phyloP scores from a whole-genome alignment of 768 basidiomycete genomes.

The Trametes villosa region DNA sequence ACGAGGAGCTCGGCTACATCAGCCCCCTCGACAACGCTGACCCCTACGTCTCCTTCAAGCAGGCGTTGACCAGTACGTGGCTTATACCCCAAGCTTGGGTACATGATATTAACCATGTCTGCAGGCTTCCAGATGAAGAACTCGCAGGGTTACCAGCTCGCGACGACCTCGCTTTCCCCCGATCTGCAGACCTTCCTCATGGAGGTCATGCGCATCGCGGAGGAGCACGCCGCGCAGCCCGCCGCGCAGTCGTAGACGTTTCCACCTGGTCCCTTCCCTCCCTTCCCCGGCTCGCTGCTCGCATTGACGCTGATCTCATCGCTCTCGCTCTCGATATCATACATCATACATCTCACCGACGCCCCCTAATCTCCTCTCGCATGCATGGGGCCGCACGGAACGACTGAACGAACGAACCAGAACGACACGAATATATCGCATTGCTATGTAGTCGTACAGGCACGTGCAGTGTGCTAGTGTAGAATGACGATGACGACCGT shows the following conservation, averaged over 20 bases:
- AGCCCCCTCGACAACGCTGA: constrained; percentile 82
- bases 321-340: constrained; percentile 18
- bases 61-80: constrained; percentile 70
- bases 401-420: constrained; percentile 10
- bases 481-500: constrained; percentile 1
- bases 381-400: constrained; percentile 10
- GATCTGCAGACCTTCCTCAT: constrained; percentile 83
- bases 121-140: constrained; percentile 81
- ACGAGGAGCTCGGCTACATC: constrained; percentile 85
- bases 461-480: neutral
- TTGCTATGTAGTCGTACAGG: neutral
- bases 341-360: constrained; percentile 13
- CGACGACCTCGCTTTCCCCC: constrained; percentile 69
- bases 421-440: neutral
- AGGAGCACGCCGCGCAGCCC: constrained; percentile 37
- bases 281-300: neutral
- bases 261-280: too few relatives aligned
- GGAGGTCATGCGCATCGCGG: constrained; percentile 82
- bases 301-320: constrained; percentile 11
- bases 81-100: too few relatives aligned
- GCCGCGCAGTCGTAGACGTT: constrained; percentile 8
- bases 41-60: constrained; percentile 78
- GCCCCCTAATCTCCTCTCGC: constrained; percentile 3
- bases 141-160: constrained; percentile 64
- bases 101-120: constrained; percentile 9